Percentiles rank a stretch among this genome's conserved stretches.
Conservation (phyloP, 2,329 filamentous ascomycete genomes). For the Cytospora paraplurivora region DNA sequence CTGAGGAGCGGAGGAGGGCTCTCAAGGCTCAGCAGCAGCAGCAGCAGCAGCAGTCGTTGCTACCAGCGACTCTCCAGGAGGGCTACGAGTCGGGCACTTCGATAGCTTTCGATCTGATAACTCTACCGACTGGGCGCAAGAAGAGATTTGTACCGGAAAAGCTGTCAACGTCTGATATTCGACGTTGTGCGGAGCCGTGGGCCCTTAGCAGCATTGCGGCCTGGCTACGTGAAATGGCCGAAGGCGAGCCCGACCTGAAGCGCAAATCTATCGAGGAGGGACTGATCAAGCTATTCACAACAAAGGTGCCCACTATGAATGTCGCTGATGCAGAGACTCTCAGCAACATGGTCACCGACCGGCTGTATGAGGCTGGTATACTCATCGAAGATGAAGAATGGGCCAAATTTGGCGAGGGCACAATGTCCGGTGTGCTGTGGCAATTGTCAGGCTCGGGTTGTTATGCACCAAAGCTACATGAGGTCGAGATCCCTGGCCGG, state of each 20-base stretch:
- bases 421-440: conserved; percentile 86
- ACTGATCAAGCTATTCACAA: conserved; percentile 83
- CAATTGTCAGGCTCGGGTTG: conserved; percentile 91
- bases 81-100: conserved; percentile 59
- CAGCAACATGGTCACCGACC: conserved; percentile 72
- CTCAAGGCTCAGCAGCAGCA: conserved; percentile 52
- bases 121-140: conserved; percentile 75
- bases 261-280: conserved; percentile 84
- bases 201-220: conserved; percentile 82
- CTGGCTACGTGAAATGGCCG: conserved; percentile 88
- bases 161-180: conserved; percentile 77
- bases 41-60: conserved; percentile 50
- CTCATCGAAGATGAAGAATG: conserved; percentile 92
- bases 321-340: conserved; percentile 92
- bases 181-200: conserved; percentile 87
- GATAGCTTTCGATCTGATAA: conserved; percentile 79
- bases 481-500: conserved; percentile 67
- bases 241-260: conserved; percentile 86
- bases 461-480: conserved; percentile 83
- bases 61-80: conserved; percentile 55
- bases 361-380: conserved; percentile 78
- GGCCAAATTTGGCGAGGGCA: conserved; percentile 85
- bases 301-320: conserved; percentile 98
- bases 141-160: conserved; percentile 86
- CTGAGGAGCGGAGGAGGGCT: conserved; percentile 63